Percentiles rank a stretch among this genome's conserved stretches.
These are phyloP conservation scores for Mycena latifolia DNA, from an alignment of 768 basidiomycete species.

Conservation along the genomic window DNA sequence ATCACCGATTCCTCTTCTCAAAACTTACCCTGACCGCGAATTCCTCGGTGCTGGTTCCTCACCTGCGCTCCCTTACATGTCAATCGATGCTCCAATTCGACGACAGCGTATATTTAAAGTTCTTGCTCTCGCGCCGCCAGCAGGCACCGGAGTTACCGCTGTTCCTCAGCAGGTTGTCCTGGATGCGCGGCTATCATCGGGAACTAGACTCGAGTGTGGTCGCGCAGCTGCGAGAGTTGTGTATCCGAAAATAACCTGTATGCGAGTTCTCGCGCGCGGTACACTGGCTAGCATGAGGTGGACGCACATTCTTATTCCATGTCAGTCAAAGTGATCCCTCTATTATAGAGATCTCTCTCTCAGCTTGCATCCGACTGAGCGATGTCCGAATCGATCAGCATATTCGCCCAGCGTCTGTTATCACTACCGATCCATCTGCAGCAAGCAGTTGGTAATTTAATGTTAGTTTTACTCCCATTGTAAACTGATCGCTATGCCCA, in stretches of 20 bases:
- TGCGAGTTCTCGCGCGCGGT: no score
- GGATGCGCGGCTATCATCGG: neutral
- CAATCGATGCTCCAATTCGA: constrained; percentile 5
- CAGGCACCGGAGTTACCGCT: neutral
- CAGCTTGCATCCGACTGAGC: no score
- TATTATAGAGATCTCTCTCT: no score
- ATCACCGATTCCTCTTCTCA: constrained; percentile 3
- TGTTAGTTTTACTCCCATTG: no score
- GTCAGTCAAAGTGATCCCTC: no score
- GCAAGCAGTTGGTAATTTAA: no score
- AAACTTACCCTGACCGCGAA: neutral
- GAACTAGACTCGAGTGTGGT: neutral
- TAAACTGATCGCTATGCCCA: no score
- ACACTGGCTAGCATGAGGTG: no score
- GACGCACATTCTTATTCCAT: no score
- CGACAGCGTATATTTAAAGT: neutral
- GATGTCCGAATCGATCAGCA: no score
- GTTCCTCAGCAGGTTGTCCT: neutral
- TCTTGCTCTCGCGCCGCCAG: neutral
- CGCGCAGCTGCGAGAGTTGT: neutral
- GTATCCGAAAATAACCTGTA: neutral
- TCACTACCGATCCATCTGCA: no score
- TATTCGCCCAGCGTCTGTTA: no score
- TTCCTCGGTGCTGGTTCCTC: neutral
- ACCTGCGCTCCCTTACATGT: neutral